Percentiles rank a stretch among this genome's conserved stretches.
phyloP scores from a whole-genome alignment of 129 eudicot genomes.

The Lactuca saligna region DNA sequence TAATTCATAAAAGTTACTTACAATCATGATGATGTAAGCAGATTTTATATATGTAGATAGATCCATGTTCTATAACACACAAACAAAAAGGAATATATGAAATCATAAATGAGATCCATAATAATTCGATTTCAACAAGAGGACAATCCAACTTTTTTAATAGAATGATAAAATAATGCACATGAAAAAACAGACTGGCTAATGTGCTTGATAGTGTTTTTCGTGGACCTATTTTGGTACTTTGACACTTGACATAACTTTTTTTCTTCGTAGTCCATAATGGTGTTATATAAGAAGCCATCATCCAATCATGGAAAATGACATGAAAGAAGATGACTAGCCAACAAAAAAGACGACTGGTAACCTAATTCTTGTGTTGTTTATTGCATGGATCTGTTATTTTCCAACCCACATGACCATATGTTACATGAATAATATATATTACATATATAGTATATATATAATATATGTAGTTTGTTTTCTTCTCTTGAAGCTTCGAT shows the following conservation, averaged over 20 bases:
- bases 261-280: background rate
- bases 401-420: conserved; percentile 28
- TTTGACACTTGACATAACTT: background rate
- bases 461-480: background rate
- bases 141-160: conserved; percentile 29
- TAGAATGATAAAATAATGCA: conserved; percentile 10
- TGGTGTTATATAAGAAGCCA: background rate
- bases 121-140: conserved; percentile 18
- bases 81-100: conserved; percentile 24
- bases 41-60: conserved; percentile 14
- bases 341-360: conserved; percentile 30
- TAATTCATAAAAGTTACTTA: too few relatives aligned
- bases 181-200: conserved; percentile 35
- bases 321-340: conserved; percentile 32
- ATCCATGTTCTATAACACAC: conserved; percentile 17
- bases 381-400: conserved; percentile 19
- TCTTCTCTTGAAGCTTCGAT: background rate
- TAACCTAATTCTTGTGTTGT: conserved; percentile 22
- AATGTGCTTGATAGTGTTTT: conserved; percentile 21
- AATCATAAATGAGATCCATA: conserved; percentile 20
- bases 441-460: background rate
- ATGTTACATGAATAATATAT: conserved; percentile 4
- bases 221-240: background rate
- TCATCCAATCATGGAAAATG: conserved; percentile 22
- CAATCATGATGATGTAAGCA: too few relatives aligned